These are phyloP conservation scores for Phialocephala sp. DNA, from an alignment of 2,329 filamentous ascomycete species.

Conservation along the genomic window DNA sequence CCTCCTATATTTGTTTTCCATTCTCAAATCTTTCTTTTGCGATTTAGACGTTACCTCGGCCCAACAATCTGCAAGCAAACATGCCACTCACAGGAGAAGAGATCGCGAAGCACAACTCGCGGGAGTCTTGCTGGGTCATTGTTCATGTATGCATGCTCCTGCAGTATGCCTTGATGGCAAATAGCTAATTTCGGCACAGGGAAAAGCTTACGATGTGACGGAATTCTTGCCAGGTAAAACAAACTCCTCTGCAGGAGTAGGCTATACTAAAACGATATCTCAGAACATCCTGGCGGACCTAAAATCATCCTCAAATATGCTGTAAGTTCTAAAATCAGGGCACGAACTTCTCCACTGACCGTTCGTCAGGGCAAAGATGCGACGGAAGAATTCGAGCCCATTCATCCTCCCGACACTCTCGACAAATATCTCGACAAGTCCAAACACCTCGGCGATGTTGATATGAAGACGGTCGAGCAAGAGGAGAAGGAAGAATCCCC, in stretches of 20 bases:
- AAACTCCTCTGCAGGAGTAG: background rate
- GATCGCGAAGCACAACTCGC: conserved; percentile 75
- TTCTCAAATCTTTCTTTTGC: background rate
- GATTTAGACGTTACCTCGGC: conserved; percentile 22
- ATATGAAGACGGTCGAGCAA: conserved; percentile 78
- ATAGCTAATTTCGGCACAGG: conserved; percentile 48
- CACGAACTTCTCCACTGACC: background rate
- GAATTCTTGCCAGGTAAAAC: conserved; percentile 76
- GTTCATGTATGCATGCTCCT: conserved; percentile 70
- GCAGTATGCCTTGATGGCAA: conserved; percentile 18
- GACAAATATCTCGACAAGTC: conserved; percentile 81
- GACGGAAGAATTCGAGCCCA: conserved; percentile 89
- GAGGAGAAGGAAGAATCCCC: conserved; percentile 71
- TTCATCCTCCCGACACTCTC: conserved; percentile 87
- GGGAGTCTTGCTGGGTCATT: conserved; percentile 90
- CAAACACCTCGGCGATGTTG: conserved; percentile 88
- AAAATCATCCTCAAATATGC: conserved; percentile 98
- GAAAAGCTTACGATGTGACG: conserved; percentile 88
- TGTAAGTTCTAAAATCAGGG: conserved; percentile 46
- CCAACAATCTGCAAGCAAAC: conserved; percentile 13
- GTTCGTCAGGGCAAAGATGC: conserved; percentile 76
- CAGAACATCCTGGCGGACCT: conserved; percentile 84
- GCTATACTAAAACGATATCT: conserved; percentile 14
- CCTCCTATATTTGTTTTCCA: background rate
- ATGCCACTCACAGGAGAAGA: conserved; percentile 56